These are phyloP conservation scores for Aspergillus quadrilineatus DNA, from an alignment of 2,329 filamentous ascomycete species.

Conservation along the genomic window DNA sequence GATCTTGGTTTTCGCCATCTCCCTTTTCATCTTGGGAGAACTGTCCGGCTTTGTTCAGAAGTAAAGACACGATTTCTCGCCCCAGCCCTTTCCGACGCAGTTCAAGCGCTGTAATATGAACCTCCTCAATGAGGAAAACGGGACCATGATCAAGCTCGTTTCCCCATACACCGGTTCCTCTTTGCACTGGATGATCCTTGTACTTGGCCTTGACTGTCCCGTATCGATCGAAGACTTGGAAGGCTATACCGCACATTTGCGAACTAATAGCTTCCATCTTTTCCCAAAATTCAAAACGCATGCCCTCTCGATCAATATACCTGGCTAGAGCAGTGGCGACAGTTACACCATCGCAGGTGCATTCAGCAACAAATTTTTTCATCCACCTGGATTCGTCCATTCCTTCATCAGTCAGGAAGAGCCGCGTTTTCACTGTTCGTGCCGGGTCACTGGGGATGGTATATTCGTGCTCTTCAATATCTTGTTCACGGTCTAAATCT, in stretches of 20 bases:
- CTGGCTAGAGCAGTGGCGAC: conserved; percentile 25
- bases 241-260: conserved; percentile 32
- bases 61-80: conserved; percentile 19
- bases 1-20: neutral
- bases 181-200: conserved; percentile 30
- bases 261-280: conserved; percentile 33
- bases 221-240: conserved; percentile 41
- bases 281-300: conserved; percentile 32
- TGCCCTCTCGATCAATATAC: conserved; percentile 24
- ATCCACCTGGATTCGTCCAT: conserved; percentile 8
- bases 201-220: conserved; percentile 36
- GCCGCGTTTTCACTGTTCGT: conserved; percentile 20
- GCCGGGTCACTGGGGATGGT: conserved; percentile 11
- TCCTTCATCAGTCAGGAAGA: conserved; percentile 16
- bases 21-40: conserved; percentile 4
- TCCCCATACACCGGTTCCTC: conserved; percentile 30
- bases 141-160: conserved; percentile 29
- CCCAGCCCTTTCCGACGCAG: neutral
- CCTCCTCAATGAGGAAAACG: conserved; percentile 31
- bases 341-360: conserved; percentile 16
- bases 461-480: conserved; percentile 22
- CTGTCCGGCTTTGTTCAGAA: conserved; percentile 28
- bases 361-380: conserved; percentile 20
- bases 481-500: conserved; percentile 12
- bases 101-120: conserved; percentile 21